Evolutionary conservation across 495 filamentous ascomycete species (phyloP).

Genomic region (Tuber microsphaerosporum): DNA sequence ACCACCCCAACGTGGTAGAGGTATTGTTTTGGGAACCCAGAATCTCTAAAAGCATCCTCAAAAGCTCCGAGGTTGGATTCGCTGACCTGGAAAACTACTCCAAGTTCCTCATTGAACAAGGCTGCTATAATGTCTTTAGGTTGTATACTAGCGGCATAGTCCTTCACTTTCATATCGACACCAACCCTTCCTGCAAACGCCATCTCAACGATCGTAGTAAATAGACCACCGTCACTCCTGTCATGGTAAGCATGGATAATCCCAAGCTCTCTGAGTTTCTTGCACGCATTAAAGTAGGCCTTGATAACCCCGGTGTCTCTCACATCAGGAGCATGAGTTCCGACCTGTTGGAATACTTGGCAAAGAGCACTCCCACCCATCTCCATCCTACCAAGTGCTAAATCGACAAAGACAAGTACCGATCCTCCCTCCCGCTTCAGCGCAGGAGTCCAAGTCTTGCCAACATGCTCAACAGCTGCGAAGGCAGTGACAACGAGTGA

Average conservation of each 20-base stretch:
- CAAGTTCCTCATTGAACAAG: conserved; percentile 95
- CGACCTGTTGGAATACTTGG: conserved; percentile 83
- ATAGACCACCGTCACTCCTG: conserved; percentile 82
- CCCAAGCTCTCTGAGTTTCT: conserved; percentile 74
- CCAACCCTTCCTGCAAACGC: conserved; percentile 96
- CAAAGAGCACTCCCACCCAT: conserved; percentile 89
- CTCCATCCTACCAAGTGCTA: conserved; percentile 67
- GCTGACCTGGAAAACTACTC: conserved; percentile 90
- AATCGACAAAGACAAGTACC: conserved; percentile 81
- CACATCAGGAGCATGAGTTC: conserved; percentile 76
- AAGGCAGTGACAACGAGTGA: conserved; percentile 88
- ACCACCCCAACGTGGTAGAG: conserved; percentile 77
- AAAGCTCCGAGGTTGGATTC: conserved; percentile 77
- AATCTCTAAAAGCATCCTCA: conserved; percentile 74
- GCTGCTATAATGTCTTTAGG: conserved; percentile 60
- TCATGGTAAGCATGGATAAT: conserved; percentile 95
- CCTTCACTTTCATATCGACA: conserved; percentile 63
- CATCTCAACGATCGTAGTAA: conserved; percentile 92
- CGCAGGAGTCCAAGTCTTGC: conserved; percentile 87
- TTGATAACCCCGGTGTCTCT: conserved; percentile 72
- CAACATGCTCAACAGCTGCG: conserved; percentile 67
- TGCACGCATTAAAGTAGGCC: conserved; percentile 85
- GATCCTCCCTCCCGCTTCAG: conserved; percentile 81
- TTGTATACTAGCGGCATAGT: conserved; percentile 47
- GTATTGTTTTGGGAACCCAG: conserved; percentile 71